Evolutionary conservation across 352 stramenopile genomes (phyloP).

Genomic region (Blastocystis sp.): DNA sequence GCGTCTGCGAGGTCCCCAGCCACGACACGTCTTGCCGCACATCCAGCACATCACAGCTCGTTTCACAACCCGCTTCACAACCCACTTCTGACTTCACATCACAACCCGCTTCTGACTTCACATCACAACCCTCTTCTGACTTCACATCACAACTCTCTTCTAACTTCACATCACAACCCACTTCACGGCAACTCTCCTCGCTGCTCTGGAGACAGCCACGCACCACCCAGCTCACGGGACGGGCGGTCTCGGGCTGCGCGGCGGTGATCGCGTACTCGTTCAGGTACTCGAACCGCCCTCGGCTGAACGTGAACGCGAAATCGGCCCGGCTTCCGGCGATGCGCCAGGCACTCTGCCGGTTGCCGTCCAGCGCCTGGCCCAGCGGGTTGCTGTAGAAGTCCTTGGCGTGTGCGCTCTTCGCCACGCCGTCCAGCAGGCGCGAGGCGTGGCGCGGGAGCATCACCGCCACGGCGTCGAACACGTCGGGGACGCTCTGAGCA

Average conservation of each 20-base stretch:
- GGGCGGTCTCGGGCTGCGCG: neutral
- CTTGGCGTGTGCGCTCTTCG: neutral
- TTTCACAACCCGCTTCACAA: too few species aligned
- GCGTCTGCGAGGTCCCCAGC: neutral
- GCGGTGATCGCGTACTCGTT: conserved; percentile 35
- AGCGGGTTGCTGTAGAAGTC: conserved; percentile 52
- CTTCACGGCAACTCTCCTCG: neutral
- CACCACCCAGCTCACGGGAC: conserved; percentile 1
- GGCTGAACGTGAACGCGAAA: conserved; percentile 38
- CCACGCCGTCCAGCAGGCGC: neutral
- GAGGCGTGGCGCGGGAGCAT: neutral
- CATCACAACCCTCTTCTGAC: neutral
- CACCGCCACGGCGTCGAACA: neutral
- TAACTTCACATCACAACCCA: too few species aligned
- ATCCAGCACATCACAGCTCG: conserved; percentile 42
- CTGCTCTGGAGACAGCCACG: neutral
- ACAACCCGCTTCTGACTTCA: too few species aligned
- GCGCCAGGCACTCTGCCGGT: neutral
- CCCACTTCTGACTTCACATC: too few species aligned
- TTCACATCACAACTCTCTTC: too few species aligned
- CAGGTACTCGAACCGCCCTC: conserved; percentile 16
- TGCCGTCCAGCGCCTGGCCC: neutral
- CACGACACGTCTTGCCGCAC: neutral
- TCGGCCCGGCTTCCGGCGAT: neutral
- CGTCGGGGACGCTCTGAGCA: neutral